These are phyloP conservation scores for Ottelia alismoides DNA, from an alignment of 106 monocot species.

Conservation along the genomic window DNA sequence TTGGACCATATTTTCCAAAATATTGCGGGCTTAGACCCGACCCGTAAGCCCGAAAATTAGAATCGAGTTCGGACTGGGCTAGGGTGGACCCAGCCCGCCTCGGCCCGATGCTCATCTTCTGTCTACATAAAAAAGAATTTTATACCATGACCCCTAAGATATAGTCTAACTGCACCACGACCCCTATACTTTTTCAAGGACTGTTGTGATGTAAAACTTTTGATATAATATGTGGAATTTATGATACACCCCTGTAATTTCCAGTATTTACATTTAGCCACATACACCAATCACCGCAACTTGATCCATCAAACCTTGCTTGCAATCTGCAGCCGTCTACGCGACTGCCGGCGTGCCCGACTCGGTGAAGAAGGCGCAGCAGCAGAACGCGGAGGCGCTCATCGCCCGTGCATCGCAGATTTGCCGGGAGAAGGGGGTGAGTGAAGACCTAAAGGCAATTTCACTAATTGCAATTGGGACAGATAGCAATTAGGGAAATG, in stretches of 20 bases:
- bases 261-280: not conserved
- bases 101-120: no score
- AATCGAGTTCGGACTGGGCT: no score
- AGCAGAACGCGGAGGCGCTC: constrained; percentile 17
- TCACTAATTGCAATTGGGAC: not conserved
- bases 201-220: no score
- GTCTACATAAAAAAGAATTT: no score
- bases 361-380: constrained; percentile 17
- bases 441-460: not conserved
- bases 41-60: no score
- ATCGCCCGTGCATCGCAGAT: not conserved
- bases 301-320: not conserved
- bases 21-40: no score
- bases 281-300: not conserved
- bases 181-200: no score
- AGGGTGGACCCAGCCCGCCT: no score
- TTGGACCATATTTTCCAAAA: no score
- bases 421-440: constrained; percentile 6
- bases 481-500: no score
- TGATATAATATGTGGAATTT: not conserved
- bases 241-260: not conserved
- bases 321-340: constrained; percentile 16
- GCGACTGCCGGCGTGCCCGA: constrained; percentile 6
- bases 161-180: no score
- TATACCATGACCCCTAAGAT: no score